These are phyloP conservation scores for Adansonia rubrostipa DNA, from an alignment of 441 rosid species.

Conservation along the genomic window DNA sequence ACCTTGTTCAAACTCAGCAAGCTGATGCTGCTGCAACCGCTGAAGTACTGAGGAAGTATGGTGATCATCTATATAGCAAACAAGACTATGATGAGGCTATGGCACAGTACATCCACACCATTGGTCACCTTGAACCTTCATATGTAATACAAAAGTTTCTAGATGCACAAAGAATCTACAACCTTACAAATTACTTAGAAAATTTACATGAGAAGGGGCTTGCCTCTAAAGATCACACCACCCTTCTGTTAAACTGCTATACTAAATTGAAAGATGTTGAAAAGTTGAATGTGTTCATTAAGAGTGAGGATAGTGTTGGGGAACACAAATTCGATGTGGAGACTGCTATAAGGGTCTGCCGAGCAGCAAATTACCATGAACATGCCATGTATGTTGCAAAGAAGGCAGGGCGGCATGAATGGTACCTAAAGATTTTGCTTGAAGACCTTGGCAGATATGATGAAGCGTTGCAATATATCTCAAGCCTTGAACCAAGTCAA, in stretches of 20 bases:
- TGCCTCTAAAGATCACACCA: conserved; percentile 97
- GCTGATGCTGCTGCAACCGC: conserved; percentile 99
- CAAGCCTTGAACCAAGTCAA: conserved; percentile 95
- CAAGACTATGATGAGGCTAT: conserved; percentile 97
- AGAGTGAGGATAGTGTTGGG: conserved; percentile 86
- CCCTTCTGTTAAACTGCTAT: conserved; percentile 93
- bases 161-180: conserved; percentile 97
- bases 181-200: conserved; percentile 94
- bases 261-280: conserved; percentile 97
- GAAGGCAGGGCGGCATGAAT: conserved; percentile 96
- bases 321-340: conserved; percentile 97
- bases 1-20: conserved; percentile 97
- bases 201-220: conserved; percentile 95
- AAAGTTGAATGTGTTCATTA: conserved; percentile 84
- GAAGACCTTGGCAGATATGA: conserved; percentile 95
- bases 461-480: conserved; percentile 87
- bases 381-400: conserved; percentile 99
- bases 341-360: conserved; percentile 97
- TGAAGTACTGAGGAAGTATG: conserved; percentile 94
- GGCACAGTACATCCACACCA: conserved; percentile 90
- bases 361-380: conserved; percentile 97
- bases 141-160: conserved; percentile 97
- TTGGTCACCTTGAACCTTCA: conserved; percentile 97
- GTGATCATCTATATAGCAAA: conserved; percentile 91
- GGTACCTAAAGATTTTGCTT: conserved; percentile 91